Evolutionary conservation across 2,329 filamentous ascomycete genomes (phyloP).

Genomic region (Fusarium sp.): DNA sequence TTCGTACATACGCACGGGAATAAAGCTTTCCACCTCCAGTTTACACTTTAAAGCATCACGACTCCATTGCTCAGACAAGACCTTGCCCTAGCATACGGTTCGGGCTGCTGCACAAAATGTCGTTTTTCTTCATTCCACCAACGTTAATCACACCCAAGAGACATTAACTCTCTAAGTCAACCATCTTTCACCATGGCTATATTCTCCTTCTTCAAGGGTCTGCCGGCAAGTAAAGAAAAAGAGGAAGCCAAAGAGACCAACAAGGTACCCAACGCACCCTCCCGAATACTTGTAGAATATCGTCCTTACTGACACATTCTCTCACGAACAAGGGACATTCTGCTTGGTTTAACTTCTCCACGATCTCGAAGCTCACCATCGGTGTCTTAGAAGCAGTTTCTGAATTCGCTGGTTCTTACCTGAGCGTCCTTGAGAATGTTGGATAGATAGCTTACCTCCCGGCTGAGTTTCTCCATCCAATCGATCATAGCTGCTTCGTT

Average conservation of each 20-base stretch:
- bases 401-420: background rate
- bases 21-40: background rate
- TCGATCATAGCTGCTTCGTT: background rate
- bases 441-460: background rate
- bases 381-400: background rate
- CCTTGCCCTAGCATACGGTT: background rate
- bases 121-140: background rate
- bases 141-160: background rate
- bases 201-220: background rate
- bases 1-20: background rate
- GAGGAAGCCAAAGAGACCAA: background rate
- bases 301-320: background rate
- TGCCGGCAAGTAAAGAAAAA: background rate
- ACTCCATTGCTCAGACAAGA: background rate
- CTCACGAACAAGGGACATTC: background rate
- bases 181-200: background rate
- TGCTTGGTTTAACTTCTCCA: background rate
- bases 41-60: background rate
- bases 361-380: background rate
- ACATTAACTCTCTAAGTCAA: background rate
- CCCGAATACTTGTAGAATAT: background rate
- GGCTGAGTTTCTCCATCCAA: background rate
- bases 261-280: background rate
- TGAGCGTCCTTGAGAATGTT: background rate
- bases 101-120: background rate